Evolutionary conservation across 116 monocot species (phyloP).

Genomic region (Zostera marina): DNA sequence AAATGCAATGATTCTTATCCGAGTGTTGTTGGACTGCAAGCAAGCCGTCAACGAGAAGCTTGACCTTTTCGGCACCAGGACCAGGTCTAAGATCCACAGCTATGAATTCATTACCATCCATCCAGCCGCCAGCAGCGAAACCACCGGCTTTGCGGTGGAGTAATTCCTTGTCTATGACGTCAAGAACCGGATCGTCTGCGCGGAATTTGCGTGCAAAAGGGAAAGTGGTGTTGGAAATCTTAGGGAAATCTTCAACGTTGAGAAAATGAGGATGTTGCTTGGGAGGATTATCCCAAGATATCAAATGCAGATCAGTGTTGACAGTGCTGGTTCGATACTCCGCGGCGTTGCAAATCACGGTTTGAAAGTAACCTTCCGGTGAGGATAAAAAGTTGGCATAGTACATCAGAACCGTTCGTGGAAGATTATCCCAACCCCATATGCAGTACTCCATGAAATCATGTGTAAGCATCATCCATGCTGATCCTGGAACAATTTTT

Average conservation of each 20-base stretch:
- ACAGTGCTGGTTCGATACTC: conserved; percentile 29
- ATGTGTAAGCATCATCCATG: conserved; percentile 16
- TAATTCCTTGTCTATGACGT: conserved; percentile 25
- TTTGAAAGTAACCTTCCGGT: conserved; percentile 23
- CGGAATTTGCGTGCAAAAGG: conserved; percentile 37
- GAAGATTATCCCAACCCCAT: conserved; percentile 24
- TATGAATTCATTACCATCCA: conserved; percentile 6
- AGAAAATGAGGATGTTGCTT: conserved; percentile 43
- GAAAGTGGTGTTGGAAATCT: conserved; percentile 24
- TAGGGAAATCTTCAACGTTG: conserved; percentile 10
- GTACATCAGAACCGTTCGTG: conserved; percentile 19
- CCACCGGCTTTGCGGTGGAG: conserved; percentile 13
- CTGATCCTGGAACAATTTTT: conserved; percentile 7
- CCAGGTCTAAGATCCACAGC: conserved; percentile 12
- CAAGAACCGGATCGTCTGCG: conserved; percentile 19
- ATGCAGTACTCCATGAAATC: conserved; percentile 17
- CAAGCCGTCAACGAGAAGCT: conserved; percentile 13
- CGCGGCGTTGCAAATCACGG: conserved; percentile 15
- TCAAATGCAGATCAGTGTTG: conserved; percentile 39
- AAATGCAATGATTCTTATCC: conserved; percentile 30
- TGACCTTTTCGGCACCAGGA: conserved; percentile 20
- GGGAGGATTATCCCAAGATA: conserved; percentile 27
- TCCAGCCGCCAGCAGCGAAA: conserved; percentile 28
- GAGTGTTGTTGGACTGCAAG: conserved; percentile 8
- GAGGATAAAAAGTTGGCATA: conserved; percentile 22